A percentile compares a stretch with the other conserved stretches of the same genome.
Conservation (phyloP, 345 rosid genomes). For the Eucalyptus marginata region DNA sequence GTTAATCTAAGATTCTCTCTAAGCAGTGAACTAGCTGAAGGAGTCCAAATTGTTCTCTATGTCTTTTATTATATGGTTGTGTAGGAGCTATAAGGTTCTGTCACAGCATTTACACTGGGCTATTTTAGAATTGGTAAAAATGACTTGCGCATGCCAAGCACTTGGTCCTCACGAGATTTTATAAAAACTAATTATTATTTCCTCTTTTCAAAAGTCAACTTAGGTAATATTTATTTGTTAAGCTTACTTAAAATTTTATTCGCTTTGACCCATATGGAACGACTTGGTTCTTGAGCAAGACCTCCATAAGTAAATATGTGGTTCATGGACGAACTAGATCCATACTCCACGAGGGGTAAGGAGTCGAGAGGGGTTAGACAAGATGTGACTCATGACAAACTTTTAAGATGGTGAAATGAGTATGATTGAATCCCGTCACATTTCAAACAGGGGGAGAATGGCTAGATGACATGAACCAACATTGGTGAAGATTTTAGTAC, state of each 20-base stretch:
- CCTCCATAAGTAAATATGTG: accelerated
- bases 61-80: neutral
- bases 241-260: neutral
- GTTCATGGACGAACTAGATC: neutral
- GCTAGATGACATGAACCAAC: neutral
- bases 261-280: neutral
- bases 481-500: neutral
- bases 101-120: neutral
- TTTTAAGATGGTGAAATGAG: neutral
- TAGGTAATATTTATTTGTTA: neutral
- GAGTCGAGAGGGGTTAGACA: neutral
- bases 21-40: neutral
- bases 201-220: neutral
- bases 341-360: accelerated
- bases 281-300: accelerated
- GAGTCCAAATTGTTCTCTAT: neutral
- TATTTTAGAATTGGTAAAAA: neutral
- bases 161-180: neutral
- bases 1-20: neutral
- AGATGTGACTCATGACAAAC: accelerated
- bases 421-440: accelerated
- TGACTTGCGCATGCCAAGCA: neutral
- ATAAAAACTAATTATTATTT: neutral
- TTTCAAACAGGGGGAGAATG: neutral
- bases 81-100: neutral